These are phyloP conservation scores for Penicillium psychrosexuale DNA, from an alignment of 2,329 filamentous ascomycete genomes.

Conservation along the genomic window DNA sequence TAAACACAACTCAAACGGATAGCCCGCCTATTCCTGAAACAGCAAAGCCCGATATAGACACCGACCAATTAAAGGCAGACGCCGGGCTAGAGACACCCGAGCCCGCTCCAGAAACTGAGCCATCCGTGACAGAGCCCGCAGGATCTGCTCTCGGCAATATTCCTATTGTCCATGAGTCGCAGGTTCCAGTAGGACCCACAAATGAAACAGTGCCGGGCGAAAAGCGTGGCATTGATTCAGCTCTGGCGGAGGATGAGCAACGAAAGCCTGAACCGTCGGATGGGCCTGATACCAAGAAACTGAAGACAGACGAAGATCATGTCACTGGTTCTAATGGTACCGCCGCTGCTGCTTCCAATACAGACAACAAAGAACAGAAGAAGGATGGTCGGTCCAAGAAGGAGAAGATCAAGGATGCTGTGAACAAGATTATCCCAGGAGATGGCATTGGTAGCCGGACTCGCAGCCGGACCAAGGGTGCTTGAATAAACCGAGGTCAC, in stretches of 20 bases:
- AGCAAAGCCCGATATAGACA: neutral
- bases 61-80: neutral
- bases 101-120: constrained; percentile 8
- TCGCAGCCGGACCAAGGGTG: constrained; percentile 37
- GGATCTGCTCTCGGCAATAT: constrained; percentile 1
- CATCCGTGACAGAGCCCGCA: constrained; percentile 4
- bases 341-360: constrained; percentile 1
- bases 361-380: constrained; percentile 29
- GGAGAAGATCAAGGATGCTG: constrained; percentile 25
- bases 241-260: constrained; percentile 6
- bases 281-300: constrained; percentile 35
- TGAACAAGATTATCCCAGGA: constrained; percentile 27
- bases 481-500: neutral
- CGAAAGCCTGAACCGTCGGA: constrained; percentile 12
- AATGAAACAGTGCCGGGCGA: constrained; percentile 12
- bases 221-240: constrained; percentile 20
- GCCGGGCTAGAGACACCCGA: constrained; percentile 3
- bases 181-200: constrained; percentile 9
- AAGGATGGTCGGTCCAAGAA: constrained; percentile 34
- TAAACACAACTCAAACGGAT: constrained; percentile 16
- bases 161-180: constrained; percentile 9
- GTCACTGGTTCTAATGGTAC: constrained; percentile 15
- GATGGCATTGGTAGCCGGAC: constrained; percentile 41
- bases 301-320: constrained; percentile 25
- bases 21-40: constrained; percentile 1